These are phyloP conservation scores for Nemania diffusa DNA, from an alignment of 2,329 filamentous ascomycete species.

Conservation along the genomic window DNA sequence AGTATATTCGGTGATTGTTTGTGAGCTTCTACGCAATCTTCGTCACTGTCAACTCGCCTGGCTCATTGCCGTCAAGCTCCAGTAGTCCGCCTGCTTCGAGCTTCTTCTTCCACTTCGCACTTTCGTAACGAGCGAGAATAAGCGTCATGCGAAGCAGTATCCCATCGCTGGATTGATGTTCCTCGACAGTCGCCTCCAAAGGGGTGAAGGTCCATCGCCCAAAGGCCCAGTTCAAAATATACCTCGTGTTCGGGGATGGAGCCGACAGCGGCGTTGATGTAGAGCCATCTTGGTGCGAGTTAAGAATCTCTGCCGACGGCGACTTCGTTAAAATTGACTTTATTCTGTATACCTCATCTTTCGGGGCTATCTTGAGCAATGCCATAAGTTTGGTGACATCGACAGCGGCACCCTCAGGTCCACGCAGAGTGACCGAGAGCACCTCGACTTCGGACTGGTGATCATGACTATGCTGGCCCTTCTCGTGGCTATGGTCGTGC, in stretches of 20 bases:
- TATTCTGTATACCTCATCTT: slow-evolving; percentile 95
- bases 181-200: slow-evolving; percentile 54
- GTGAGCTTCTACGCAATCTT: slow-evolving; percentile 53
- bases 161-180: slow-evolving; percentile 67
- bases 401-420: slow-evolving; percentile 54
- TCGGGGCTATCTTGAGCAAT: slow-evolving; percentile 78
- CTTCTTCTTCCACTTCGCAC: slow-evolving; percentile 80
- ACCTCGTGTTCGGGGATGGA: slow-evolving; percentile 59
- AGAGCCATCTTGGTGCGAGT: slow-evolving; percentile 62
- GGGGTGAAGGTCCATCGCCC: slow-evolving; percentile 91
- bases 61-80: slow-evolving; percentile 58
- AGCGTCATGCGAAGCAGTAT: slow-evolving; percentile 76
- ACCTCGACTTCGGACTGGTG: slow-evolving; percentile 94
- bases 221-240: slow-evolving; percentile 98
- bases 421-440: slow-evolving; percentile 77
- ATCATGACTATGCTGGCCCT: slow-evolving; percentile 51
- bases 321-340: slow-evolving; percentile 73
- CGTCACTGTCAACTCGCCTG: slow-evolving; percentile 63
- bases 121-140: slow-evolving; percentile 78
- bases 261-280: slow-evolving; percentile 46
- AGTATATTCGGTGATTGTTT: not conserved
- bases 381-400: slow-evolving; percentile 71
- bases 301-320: slow-evolving; percentile 53
- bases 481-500: slow-evolving; percentile 47
- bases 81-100: slow-evolving; percentile 68